Conservation (phyloP, 768 basidiomycete genomes). For the Hericium alpestre region DNA sequence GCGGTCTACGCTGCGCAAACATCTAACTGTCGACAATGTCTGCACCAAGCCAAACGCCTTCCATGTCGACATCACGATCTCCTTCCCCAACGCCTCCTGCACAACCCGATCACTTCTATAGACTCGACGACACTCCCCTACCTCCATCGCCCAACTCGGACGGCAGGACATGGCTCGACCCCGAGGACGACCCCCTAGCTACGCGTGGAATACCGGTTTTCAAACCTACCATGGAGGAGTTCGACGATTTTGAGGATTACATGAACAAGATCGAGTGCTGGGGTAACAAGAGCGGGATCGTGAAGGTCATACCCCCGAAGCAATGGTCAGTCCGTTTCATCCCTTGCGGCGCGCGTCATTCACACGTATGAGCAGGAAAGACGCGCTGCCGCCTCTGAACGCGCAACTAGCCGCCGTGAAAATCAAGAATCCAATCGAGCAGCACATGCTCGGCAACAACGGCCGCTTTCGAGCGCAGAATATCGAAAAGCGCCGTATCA, state of each 20-base stretch:
- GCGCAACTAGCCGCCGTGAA: constrained; percentile 65
- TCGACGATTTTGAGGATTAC: constrained; percentile 84
- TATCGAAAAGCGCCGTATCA: constrained; percentile 72
- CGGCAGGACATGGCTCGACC: constrained; percentile 58
- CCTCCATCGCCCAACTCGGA: constrained; percentile 57
- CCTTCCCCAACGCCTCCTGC: constrained; percentile 32
- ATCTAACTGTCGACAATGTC: constrained; percentile 3
- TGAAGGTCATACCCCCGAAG: constrained; percentile 90
- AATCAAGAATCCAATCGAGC: constrained; percentile 86
- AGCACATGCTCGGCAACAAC: constrained; percentile 77
- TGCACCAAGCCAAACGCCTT: constrained; percentile 17
- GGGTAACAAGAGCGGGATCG: constrained; percentile 85
- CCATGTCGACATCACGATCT: constrained; percentile 36
- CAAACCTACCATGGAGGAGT: constrained; percentile 87
- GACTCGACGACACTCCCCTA: constrained; percentile 31
- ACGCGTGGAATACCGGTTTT: constrained; percentile 94
- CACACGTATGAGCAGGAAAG: constrained; percentile 37
- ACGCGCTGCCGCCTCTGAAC: constrained; percentile 59
- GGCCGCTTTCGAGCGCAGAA: constrained; percentile 89
- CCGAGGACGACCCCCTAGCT: constrained; percentile 71
- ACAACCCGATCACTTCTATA: constrained; percentile 82
- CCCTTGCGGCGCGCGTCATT: constrained; percentile 9
- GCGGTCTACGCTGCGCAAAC: neutral
- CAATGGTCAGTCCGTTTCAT: constrained; percentile 60
- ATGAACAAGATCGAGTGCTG: constrained; percentile 82